Evolutionary conservation across 768 basidiomycete genomes (phyloP), one percentile per base, ranked within the genome.

Genomic region (Galerina sulciceps): DNA sequence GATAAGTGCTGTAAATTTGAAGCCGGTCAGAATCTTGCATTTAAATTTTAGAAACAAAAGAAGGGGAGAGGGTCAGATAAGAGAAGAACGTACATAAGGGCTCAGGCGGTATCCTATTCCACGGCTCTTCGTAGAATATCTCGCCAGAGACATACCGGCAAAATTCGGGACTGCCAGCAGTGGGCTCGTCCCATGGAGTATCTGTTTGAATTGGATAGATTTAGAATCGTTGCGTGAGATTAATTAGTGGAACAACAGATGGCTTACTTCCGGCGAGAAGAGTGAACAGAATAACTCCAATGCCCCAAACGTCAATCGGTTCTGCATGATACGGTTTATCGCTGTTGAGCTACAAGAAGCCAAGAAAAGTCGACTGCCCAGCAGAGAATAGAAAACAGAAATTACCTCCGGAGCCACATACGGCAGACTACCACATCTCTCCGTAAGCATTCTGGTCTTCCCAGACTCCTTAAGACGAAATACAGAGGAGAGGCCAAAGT

Each of bases 111-210:
- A 98, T 82, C 9, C 85, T 76, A 51, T 78, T 84, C 96, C 96
- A 99, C 0, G 96, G 96, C 1, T 76, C 77, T 56, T 92, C 85
- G 4, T 81, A 70, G 63, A 93, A 88, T 55, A 96, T 84, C 48
- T 88, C 77, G 4, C 94, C 93, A 0, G 81, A 80, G 1, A 90
- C 67, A 70, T 91, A 99, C 9, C 84, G 83, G n/a, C 73, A 69
- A 66, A 85, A 99, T 71, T 99, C 97, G 1, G 85, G 84, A 58
- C 90, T 91, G n/a, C 79, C 77, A 1, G 71, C 65, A 0, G 94
- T 93, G 2, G 97, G 94, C 68, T 96, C 90, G 67, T 98, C 97
- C 97, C 97, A 99, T 2, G 97, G 97, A 0, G 97, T 98, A 67
- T 97, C 96, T 98, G 36, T 13, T 31, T 31, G 5, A 8, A 31